Percentiles rank a stretch among this genome's conserved stretches.
Evolutionary conservation across 176 grass and related monocot species (phyloP).

Genomic region (Rhynchospora tenuis): DNA sequence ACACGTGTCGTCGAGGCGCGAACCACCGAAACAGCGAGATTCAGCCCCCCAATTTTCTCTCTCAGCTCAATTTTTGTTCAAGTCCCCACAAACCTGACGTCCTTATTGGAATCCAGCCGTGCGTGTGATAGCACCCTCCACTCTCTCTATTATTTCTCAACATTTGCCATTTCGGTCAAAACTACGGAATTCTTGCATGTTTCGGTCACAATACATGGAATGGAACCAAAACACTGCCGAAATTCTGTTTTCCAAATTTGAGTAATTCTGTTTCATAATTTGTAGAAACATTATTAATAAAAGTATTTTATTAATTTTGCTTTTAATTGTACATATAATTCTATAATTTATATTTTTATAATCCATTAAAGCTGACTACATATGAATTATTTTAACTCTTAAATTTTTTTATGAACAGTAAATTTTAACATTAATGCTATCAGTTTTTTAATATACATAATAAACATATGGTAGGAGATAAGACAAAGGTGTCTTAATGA

Average conservation of each 20-base stretch:
- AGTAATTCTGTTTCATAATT: too few species aligned
- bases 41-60: background rate
- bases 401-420: too few species aligned
- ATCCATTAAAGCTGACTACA: too few species aligned
- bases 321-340: too few species aligned
- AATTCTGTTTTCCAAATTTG: background rate
- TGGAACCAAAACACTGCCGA: background rate
- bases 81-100: background rate
- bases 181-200: background rate
- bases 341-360: too few species aligned
- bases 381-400: too few species aligned
- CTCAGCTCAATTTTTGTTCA: background rate
- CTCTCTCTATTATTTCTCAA: background rate
- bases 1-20: background rate
- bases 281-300: too few species aligned
- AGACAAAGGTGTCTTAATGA: too few species aligned
- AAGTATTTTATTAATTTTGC: too few species aligned
- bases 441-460: too few species aligned
- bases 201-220: background rate
- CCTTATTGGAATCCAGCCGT: slow-evolving; percentile 20
- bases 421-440: too few species aligned
- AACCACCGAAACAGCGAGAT: background rate
- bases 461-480: too few species aligned
- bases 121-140: slow-evolving; percentile 9
- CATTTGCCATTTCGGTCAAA: background rate